phyloP scores from a whole-genome alignment of 2,329 filamentous ascomycete genomes.

The Ascochyta lentis region DNA sequence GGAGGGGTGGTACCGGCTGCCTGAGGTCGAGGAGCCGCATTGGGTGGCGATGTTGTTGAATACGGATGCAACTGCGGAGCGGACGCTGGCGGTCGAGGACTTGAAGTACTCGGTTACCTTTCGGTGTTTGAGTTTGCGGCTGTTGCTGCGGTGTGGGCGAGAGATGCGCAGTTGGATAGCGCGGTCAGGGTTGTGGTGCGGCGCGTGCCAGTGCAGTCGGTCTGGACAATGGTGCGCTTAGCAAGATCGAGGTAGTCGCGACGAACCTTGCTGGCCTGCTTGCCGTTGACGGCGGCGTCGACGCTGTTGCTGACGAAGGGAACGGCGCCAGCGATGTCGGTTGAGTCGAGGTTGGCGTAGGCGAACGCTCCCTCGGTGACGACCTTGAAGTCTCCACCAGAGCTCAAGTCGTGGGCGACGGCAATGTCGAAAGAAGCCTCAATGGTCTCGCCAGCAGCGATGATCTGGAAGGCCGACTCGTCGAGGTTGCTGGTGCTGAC shows the following conservation, averaged over 20 bases:
- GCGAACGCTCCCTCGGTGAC: conserved; percentile 63
- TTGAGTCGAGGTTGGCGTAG: conserved; percentile 59
- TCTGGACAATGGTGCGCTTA: conserved; percentile 61
- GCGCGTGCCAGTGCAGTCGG: conserved; percentile 60
- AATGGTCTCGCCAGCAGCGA: conserved; percentile 56
- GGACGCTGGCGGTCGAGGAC: conserved; percentile 54
- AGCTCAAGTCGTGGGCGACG: conserved; percentile 59
- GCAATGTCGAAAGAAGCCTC: conserved; percentile 61
- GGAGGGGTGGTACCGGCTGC: conserved; percentile 47
- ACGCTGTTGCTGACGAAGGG: conserved; percentile 65
- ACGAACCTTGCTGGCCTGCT: conserved; percentile 57
- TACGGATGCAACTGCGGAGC: conserved; percentile 58
- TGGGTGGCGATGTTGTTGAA: conserved; percentile 62
- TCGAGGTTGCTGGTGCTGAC: conserved; percentile 54
- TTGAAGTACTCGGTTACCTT: conserved; percentile 69
- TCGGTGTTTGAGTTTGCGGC: conserved; percentile 58
- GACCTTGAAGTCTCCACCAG: conserved; percentile 61
- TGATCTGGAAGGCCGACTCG: conserved; percentile 59
- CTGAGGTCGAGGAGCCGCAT: conserved; percentile 59
- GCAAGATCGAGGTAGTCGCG: conserved; percentile 52
- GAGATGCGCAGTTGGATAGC: conserved; percentile 58
- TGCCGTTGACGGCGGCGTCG: conserved; percentile 61
- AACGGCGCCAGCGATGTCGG: conserved; percentile 56
- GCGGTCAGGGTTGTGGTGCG: conserved; percentile 56
- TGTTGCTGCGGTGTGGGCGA: conserved; percentile 59